Evolutionary conservation across 2,329 filamentous ascomycete genomes (phyloP).

Genomic region (Periconia sp.): DNA sequence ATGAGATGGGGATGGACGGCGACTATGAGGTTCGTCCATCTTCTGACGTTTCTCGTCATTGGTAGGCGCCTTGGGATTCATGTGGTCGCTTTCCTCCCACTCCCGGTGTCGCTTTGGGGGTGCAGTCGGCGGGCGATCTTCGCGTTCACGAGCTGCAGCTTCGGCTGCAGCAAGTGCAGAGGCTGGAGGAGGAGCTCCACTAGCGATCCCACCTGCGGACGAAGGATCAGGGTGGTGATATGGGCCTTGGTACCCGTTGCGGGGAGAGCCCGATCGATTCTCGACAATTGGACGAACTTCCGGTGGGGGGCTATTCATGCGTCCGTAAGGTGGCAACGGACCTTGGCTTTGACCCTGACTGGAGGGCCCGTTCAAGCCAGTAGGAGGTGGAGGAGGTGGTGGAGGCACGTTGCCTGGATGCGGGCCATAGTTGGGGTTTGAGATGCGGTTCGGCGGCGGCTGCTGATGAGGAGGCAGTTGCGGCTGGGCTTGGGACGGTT

Average conservation of each 20-base stretch:
- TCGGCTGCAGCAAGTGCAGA: conserved; percentile 72
- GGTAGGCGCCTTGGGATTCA: conserved; percentile 78
- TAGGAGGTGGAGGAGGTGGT: conserved; percentile 67
- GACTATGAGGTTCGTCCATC: conserved; percentile 81
- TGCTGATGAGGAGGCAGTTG: conserved; percentile 41
- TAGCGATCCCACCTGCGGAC: conserved; percentile 66
- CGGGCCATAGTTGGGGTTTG: conserved; percentile 55
- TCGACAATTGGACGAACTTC: conserved; percentile 85
- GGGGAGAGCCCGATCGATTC: conserved; percentile 88
- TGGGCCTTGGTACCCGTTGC: conserved; percentile 82
- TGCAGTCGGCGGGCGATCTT: conserved; percentile 78
- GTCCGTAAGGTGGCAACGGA: conserved; percentile 70
- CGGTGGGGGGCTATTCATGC: conserved; percentile 76
- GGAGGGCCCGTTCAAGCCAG: conserved; percentile 55
- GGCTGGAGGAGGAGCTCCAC: conserved; percentile 70
- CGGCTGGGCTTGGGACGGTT: conserved; percentile 56
- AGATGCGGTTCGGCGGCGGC: conserved; percentile 56
- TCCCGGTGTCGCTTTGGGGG: conserved; percentile 83
- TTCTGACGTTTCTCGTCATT: conserved; percentile 88
- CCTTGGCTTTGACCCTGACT: conserved; percentile 54
- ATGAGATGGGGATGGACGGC: conserved; percentile 61
- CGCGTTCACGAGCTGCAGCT: conserved; percentile 66
- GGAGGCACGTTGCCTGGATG: conserved; percentile 54
- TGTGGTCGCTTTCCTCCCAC: conserved; percentile 80
- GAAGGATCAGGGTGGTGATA: conserved; percentile 74